Evolutionary conservation across 2,329 filamentous ascomycete genomes (phyloP), one percentile per base, ranked within the genome.

Genomic region (Westerdykella ornata): DNA sequence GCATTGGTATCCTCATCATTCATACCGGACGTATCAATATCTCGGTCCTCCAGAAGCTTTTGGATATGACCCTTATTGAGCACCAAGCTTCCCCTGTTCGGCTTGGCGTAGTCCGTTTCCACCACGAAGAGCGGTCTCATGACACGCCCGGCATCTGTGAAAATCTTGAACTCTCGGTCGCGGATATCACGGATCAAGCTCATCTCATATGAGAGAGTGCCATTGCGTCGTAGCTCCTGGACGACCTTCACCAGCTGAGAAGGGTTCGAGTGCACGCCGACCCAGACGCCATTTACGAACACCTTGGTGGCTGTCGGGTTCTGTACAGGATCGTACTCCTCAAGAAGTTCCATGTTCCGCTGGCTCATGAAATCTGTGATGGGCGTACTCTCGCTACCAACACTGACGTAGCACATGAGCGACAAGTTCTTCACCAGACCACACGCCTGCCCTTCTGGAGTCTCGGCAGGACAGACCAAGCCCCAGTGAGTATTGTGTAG

Each of bases 401-500:
- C 89, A 58, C 88, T 96, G 60, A 98, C 89, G 58, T 94, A 96
- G 63, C 92, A 97, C 90, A 98, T 97, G 39, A 98, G 75, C 5
- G 92, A 89, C 63, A 98, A 63, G 60, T 98, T 98, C 75, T 98
- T 98, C 68, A 98, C 92, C 50, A 98, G 74, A 70, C 92, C 92
- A 72, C 92, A 98, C 68, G 92, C 92, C 67, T 98, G 92, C 49
- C 92, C 92, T 77, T 98, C 92, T 17, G 92, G 92, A 13, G 92
- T 98, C 66, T 98, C 92, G 20, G 92, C 90, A 20, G 92, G 92
- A 66, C 92, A 98, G 14, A 98, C 90, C 56, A 97, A 72, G 48
- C 92, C 92, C 92, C 92, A 98, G 63, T 98, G 92, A 5, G 90
- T 97, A 68, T 97, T 97, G 74, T 98, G 92, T 49, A 98, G 77